Conservation (phyloP, 2,329 filamentous ascomycete genomes). For the Bisporella sp. region DNA sequence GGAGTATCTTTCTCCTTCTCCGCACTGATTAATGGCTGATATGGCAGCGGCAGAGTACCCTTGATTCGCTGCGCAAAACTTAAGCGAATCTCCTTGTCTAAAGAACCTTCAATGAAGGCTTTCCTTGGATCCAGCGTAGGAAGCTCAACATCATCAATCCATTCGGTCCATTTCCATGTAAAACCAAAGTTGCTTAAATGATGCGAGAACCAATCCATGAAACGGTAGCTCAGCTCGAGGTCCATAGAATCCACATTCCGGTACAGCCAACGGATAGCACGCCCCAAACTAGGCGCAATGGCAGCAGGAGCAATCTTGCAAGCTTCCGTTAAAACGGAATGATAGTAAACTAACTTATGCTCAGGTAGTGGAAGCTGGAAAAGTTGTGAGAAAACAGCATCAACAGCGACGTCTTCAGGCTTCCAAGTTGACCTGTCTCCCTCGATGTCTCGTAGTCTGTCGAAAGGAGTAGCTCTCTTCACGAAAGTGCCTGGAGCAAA, state of each 20-base stretch:
- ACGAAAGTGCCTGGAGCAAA: conserved; percentile 87
- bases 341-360: conserved; percentile 95
- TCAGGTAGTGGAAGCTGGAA: conserved; percentile 81
- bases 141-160: conserved; percentile 79
- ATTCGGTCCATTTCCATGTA: conserved; percentile 99
- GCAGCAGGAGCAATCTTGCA: conserved; percentile 94
- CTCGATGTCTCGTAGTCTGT: conserved; percentile 69
- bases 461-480: conserved; percentile 87
- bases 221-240: conserved; percentile 77
- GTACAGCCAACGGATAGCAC: conserved; percentile 89
- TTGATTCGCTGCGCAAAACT: conserved; percentile 96
- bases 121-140: conserved; percentile 78
- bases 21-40: conserved; percentile 71
- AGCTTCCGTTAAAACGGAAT: conserved; percentile 86
- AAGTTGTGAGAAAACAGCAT: conserved; percentile 93
- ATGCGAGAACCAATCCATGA: conserved; percentile 96
- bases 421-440: conserved; percentile 77
- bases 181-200: conserved; percentile 99
- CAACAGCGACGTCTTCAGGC: conserved; percentile 93
- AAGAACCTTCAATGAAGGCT: conserved; percentile 81
- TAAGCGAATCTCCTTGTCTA: conserved; percentile 95
- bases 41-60: conserved; percentile 80
- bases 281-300: conserved; percentile 88
- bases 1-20: conserved; percentile 95
- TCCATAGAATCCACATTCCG: conserved; percentile 77